Evolutionary conservation across 1,284 basidiomycete species (phyloP).

Genomic region (Singerocomus rubriflavus): DNA sequence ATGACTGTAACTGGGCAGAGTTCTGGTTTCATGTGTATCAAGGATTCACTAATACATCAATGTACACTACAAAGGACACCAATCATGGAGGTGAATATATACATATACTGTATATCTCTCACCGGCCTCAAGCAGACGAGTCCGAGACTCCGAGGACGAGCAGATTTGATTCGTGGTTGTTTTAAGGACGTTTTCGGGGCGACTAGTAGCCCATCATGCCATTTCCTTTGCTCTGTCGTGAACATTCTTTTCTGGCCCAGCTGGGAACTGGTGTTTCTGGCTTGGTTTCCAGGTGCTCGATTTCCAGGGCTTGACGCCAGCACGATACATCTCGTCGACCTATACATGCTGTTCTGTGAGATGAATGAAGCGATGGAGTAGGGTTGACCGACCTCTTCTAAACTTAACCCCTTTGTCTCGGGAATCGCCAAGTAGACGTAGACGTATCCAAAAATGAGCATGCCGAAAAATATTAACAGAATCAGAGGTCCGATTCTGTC

Average conservation of each 20-base stretch:
- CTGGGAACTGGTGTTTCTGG: conserved; percentile 7
- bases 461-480: conserved; percentile 72
- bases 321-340: conserved; percentile 28
- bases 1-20: conserved; percentile 5
- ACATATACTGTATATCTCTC: neutral
- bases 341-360: conserved; percentile 5
- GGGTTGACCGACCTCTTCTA: conserved; percentile 23
- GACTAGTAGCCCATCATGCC: neutral
- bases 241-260: conserved; percentile 7
- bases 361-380: no score
- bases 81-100: neutral
- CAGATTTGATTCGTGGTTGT: no score
- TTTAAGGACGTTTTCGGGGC: no score
- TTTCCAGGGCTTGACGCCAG: conserved; percentile 19
- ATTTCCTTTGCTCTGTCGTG: conserved; percentile 2
- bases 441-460: conserved; percentile 65
- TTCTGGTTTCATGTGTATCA: no score
- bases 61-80: neutral
- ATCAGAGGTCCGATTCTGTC: conserved; percentile 70
- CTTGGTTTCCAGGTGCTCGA: conserved; percentile 20
- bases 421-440: conserved; percentile 43
- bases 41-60: neutral
- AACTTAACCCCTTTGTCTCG: conserved; percentile 24
- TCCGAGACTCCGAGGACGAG: neutral
- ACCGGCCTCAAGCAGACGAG: neutral